These are phyloP conservation scores for Tubosaeta sp. DNA, from an alignment of 768 basidiomycete species.

Conservation along the genomic window DNA sequence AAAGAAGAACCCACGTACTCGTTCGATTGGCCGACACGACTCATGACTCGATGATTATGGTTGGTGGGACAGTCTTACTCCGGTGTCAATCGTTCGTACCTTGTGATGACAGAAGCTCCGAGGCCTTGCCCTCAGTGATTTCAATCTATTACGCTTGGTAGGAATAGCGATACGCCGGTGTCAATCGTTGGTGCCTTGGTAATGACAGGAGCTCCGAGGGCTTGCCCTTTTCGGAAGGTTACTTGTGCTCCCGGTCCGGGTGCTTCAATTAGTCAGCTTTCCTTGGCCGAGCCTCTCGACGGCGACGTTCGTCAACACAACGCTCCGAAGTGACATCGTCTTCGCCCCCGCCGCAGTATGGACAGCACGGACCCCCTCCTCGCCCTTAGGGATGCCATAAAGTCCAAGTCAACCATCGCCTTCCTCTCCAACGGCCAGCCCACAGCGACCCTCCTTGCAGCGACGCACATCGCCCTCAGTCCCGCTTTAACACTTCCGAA, in stretches of 20 bases:
- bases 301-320: neutral
- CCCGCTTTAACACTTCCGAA: slow-evolving; percentile 58
- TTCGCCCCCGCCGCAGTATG: neutral
- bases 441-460: slow-evolving; percentile 46
- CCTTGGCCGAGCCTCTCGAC: neutral
- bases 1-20: neutral
- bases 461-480: slow-evolving; percentile 62
- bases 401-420: slow-evolving; percentile 45
- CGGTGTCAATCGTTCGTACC: too few relatives aligned
- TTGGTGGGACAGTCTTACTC: too few relatives aligned
- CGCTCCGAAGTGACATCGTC: neutral
- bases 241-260: neutral
- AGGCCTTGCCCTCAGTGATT: neutral
- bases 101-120: too few relatives aligned
- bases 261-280: neutral
- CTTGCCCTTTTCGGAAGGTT: neutral
- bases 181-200: too few relatives aligned
- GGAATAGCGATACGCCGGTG: too few relatives aligned
- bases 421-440: slow-evolving; percentile 40
- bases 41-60: too few relatives aligned
- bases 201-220: neutral
- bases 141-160: too few relatives aligned
- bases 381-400: slow-evolving; percentile 60
- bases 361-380: slow-evolving; percentile 45
- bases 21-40: too few relatives aligned